A percentile compares a stretch with the other conserved stretches of the same genome.
Evolutionary conservation across 345 rosid species (phyloP).

Genomic region (Heritiera fomes): DNA sequence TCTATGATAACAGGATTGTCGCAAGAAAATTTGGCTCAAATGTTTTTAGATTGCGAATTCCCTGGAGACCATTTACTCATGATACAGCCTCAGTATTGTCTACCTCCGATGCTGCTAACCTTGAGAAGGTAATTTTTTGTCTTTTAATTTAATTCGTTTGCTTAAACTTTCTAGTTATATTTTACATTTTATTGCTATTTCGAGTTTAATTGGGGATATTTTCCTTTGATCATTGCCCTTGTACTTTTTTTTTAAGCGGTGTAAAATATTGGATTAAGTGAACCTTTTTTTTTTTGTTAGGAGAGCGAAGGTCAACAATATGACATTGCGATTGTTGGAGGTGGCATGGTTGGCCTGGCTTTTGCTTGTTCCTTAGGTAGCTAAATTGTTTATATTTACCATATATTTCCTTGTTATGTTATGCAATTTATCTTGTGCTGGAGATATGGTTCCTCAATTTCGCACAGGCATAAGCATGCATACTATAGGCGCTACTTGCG

Average conservation of each 20-base stretch:
- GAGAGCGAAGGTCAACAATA: constrained; percentile 45
- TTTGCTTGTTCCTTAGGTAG: constrained; percentile 89
- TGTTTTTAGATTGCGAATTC: constrained; percentile 28
- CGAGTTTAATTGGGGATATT: not conserved
- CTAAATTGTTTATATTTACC: constrained; percentile 10
- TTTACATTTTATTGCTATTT: not conserved
- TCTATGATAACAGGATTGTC: constrained; percentile 32
- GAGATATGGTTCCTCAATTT: not conserved
- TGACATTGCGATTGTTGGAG: constrained; percentile 91
- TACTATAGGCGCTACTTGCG: not conserved
- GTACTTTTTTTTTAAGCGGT: not conserved
- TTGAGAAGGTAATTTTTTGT: constrained; percentile 30
- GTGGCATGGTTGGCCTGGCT: constrained; percentile 98
- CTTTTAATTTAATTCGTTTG: not conserved
- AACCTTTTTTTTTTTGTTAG: constrained; percentile 20
- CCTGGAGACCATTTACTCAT: constrained; percentile 31
- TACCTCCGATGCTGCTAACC: constrained; percentile 20
- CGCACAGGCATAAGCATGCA: not conserved
- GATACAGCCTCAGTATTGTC: constrained; percentile 21
- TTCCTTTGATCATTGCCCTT: not conserved
- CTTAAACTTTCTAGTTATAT: not conserved
- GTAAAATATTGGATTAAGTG: constrained; percentile 7
- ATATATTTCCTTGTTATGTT: not conserved
- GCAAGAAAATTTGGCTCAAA: constrained; percentile 28
- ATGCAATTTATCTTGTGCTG: constrained; percentile 4